Conservation (phyloP, 2,329 filamentous ascomycete species). For the Coniochaeta sp. region DNA sequence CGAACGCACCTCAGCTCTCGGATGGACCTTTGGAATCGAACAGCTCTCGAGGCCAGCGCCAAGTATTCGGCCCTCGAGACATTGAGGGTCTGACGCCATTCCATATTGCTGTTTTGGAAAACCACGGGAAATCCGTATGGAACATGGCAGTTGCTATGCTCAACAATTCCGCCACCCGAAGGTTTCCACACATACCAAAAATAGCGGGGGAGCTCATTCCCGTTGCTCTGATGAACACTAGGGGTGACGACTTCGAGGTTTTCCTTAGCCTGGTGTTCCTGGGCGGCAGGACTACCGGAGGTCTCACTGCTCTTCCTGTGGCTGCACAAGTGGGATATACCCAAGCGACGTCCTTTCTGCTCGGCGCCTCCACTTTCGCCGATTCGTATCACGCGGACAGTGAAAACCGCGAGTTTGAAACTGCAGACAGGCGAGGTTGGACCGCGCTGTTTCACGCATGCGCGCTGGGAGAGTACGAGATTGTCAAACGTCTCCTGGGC, state of each 20-base stretch:
- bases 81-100: background rate
- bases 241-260: background rate
- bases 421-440: slow-evolving; percentile 15
- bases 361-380: background rate
- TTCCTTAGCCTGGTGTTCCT: background rate
- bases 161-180: background rate
- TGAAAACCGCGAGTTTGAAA: background rate
- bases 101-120: background rate
- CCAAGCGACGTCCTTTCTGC: background rate
- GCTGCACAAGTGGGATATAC: background rate
- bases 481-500: slow-evolving; percentile 19
- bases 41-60: background rate
- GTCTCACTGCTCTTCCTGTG: background rate
- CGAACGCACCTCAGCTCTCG: background rate
- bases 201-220: background rate
- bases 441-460: slow-evolving; percentile 24
- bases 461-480: slow-evolving; percentile 15
- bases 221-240: background rate
- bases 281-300: background rate
- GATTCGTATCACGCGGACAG: background rate
- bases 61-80: background rate
- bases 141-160: background rate
- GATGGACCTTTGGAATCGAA: background rate
- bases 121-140: background rate
- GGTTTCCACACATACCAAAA: background rate